Conservation (phyloP, 2,329 filamentous ascomycete genomes). For the Alternaria panax region DNA sequence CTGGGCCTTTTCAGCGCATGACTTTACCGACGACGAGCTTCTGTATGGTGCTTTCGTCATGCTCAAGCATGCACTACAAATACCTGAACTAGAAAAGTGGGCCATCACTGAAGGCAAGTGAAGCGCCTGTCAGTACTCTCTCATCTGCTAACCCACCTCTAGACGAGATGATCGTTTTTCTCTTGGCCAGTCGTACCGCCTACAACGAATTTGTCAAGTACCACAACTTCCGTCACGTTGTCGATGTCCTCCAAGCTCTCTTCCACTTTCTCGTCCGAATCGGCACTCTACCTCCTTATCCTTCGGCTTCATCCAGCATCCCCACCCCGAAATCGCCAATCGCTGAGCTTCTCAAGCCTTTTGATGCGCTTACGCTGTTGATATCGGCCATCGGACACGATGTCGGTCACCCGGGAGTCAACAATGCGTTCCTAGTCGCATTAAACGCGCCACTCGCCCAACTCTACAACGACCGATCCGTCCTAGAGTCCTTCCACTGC, state of each 20-base stretch:
- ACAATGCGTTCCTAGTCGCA: slow-evolving; percentile 93
- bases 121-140: neutral
- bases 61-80: slow-evolving; percentile 83
- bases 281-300: slow-evolving; percentile 75
- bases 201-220: slow-evolving; percentile 97
- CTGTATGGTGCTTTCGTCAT: slow-evolving; percentile 85
- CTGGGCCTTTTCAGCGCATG: slow-evolving; percentile 91
- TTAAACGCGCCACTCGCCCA: slow-evolving; percentile 92
- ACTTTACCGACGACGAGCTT: slow-evolving; percentile 89
- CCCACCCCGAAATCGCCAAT: slow-evolving; percentile 66
- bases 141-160: slow-evolving; percentile 28
- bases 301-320: slow-evolving; percentile 45
- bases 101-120: slow-evolving; percentile 75
- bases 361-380: slow-evolving; percentile 86
- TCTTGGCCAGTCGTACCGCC: slow-evolving; percentile 87
- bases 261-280: slow-evolving; percentile 89
- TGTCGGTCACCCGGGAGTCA: slow-evolving; percentile 95
- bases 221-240: slow-evolving; percentile 97
- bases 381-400: slow-evolving; percentile 98
- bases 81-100: slow-evolving; percentile 84
- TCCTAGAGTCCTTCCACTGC: slow-evolving; percentile 96
- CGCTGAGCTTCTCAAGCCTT: slow-evolving; percentile 78
- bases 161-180: slow-evolving; percentile 84
- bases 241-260: slow-evolving; percentile 92
- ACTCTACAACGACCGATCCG: slow-evolving; percentile 95